These are phyloP conservation scores for Dillenia turbinata DNA, from an alignment of 164 flowering plant genomes.

Conservation along the genomic window DNA sequence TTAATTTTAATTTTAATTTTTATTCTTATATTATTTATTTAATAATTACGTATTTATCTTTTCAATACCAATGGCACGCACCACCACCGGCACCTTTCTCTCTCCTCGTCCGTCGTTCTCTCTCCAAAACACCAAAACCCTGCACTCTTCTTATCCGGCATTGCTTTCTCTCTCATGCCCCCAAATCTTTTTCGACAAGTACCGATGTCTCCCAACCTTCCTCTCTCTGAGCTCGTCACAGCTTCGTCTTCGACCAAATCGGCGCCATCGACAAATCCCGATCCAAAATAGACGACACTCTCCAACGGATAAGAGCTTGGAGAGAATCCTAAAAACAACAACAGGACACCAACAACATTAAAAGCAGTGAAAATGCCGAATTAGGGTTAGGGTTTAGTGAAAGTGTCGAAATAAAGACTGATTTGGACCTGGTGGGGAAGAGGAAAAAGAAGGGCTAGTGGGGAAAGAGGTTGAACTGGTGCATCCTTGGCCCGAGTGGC, in stretches of 20 bases:
- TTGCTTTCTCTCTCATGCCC: constrained; percentile 2
- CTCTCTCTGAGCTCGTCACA: constrained; percentile 78
- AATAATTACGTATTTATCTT: too few relatives aligned
- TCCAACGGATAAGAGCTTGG: constrained; percentile 84
- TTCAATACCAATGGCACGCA: too few relatives aligned
- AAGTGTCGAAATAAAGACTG: constrained; percentile 1
- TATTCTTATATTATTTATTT: too few relatives aligned
- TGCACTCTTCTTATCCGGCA: constrained; percentile 5
- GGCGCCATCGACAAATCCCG: constrained; percentile 72
- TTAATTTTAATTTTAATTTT: too few relatives aligned
- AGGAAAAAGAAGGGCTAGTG: constrained; percentile 17
- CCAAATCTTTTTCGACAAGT: not conserved
- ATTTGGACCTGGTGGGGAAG: constrained; percentile 5
- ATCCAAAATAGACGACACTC: constrained; percentile 63
- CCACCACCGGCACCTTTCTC: constrained; percentile 21
- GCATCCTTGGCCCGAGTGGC: constrained; percentile 98
- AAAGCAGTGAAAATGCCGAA: not conserved
- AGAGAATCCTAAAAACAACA: constrained; percentile 50
- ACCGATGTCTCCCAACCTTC: constrained; percentile 1
- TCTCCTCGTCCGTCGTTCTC: constrained; percentile 27
- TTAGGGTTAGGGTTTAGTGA: constrained; percentile 1
- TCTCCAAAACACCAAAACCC: constrained; percentile 8
- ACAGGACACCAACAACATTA: not conserved
- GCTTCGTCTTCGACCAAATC: constrained; percentile 94
- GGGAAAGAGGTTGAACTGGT: constrained; percentile 64